Evolutionary conservation across 2,329 filamentous ascomycete genomes (phyloP).

Genomic region (Penicillium corylophilum): DNA sequence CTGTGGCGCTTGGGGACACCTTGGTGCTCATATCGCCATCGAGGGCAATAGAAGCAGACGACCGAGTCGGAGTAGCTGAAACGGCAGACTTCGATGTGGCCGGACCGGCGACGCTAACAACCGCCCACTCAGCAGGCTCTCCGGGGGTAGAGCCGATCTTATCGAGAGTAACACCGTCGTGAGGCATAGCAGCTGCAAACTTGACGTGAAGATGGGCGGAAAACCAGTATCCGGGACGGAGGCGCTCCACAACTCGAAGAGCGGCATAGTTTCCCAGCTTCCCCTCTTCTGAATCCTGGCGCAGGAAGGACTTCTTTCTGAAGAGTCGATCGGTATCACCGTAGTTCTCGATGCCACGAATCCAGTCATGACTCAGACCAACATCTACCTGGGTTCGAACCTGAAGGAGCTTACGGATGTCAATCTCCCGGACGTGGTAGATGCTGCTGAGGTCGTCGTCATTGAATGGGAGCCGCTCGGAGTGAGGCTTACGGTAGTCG

Average conservation of each 20-base stretch:
- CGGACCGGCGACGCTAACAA: neutral
- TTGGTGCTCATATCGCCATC: neutral
- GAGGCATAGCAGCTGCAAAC: conserved; percentile 64
- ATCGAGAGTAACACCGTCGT: conserved; percentile 31
- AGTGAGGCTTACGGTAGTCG: conserved; percentile 80
- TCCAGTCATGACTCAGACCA: conserved; percentile 95
- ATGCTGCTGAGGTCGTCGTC: conserved; percentile 73
- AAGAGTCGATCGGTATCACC: conserved; percentile 72
- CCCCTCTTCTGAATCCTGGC: conserved; percentile 71
- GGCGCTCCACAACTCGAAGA: conserved; percentile 72
- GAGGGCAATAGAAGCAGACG: neutral
- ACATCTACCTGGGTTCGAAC: conserved; percentile 86
- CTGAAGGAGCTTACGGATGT: conserved; percentile 85
- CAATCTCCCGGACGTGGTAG: conserved; percentile 86
- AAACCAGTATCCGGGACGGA: conserved; percentile 88
- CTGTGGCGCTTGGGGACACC: neutral
- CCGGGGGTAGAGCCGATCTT: neutral
- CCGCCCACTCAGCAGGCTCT: conserved; percentile 10
- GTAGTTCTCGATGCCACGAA: conserved; percentile 73
- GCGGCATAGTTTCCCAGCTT: conserved; percentile 78
- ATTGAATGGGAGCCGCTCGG: conserved; percentile 83
- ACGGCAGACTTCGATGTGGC: neutral
- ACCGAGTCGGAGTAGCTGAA: neutral
- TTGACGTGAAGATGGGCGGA: conserved; percentile 90
- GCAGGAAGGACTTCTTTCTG: conserved; percentile 70